Evolutionary conservation across 139 green algal genomes (phyloP).

Genomic region (Pleodorina starrii): DNA sequence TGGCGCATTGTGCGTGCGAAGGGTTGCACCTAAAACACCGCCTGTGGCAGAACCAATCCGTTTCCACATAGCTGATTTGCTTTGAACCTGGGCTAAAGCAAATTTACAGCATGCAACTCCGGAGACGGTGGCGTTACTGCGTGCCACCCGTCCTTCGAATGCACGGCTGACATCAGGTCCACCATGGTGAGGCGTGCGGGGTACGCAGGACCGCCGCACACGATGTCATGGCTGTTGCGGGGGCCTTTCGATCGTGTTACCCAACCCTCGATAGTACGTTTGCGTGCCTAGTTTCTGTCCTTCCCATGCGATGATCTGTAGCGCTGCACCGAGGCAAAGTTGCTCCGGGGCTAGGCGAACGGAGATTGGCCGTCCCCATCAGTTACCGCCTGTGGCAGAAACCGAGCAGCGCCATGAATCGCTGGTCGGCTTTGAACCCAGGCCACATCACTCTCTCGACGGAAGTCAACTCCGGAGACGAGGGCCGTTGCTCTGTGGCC

Average conservation of each 20-base stretch:
- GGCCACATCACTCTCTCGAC: conserved; percentile 3
- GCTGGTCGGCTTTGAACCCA: conserved; percentile 33
- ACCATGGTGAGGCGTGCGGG: no score
- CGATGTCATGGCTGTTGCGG: no score
- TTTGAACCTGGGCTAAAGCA: conserved; percentile 24
- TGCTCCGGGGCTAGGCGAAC: no score
- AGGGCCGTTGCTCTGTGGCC: not conserved
- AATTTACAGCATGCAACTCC: conserved; percentile 21
- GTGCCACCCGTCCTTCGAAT: conserved; percentile 27
- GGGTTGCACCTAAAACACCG: no score
- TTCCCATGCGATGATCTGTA: no score
- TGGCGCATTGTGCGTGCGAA: no score
- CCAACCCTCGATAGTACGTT: no score
- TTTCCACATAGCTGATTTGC: not conserved
- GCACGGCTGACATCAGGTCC: conserved; percentile 22
- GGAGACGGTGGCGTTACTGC: not conserved
- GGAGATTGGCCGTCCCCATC: no score
- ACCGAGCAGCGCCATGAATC: conserved; percentile 4
- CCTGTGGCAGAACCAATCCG: conserved; percentile 30
- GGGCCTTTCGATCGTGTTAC: no score
- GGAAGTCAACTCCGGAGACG: conserved; percentile 38
- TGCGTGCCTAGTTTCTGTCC: no score
- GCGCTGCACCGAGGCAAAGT: no score
- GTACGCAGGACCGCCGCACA: no score
- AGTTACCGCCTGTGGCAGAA: conserved; percentile 42